A percentile compares a stretch with the other conserved stretches of the same genome.
These are phyloP conservation scores for Artomyces pyxidatus DNA, from an alignment of 768 basidiomycete species.

Conservation along the genomic window DNA sequence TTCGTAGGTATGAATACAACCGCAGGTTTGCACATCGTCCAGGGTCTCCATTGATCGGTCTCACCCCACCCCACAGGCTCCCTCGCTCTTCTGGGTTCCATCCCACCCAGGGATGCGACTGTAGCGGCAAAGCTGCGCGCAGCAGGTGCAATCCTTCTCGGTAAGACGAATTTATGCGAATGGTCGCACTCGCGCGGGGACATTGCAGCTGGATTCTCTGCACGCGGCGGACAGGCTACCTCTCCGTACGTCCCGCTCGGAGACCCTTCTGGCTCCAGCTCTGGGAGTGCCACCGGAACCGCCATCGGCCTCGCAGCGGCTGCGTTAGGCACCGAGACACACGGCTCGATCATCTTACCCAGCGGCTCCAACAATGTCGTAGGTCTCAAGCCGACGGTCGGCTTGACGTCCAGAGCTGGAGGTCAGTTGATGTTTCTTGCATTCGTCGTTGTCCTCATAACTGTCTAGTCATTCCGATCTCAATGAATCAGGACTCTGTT, in stretches of 20 bases:
- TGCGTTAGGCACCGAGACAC: constrained; percentile 39
- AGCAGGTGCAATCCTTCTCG: constrained; percentile 31
- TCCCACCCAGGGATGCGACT: constrained; percentile 28
- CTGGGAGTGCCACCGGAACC: constrained; percentile 32
- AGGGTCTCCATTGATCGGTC: too few relatives aligned
- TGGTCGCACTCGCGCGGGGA: constrained; percentile 33
- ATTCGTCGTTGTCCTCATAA: neutral
- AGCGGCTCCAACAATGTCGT: constrained; percentile 44
- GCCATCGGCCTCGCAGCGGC: constrained; percentile 37
- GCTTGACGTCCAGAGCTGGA: constrained; percentile 50
- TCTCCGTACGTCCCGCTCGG: constrained; percentile 36
- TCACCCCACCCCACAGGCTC: constrained; percentile 20
- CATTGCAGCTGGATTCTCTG: constrained; percentile 36
- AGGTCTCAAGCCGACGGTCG: constrained; percentile 55
- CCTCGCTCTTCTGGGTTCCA: constrained; percentile 25
- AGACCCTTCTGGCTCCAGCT: constrained; percentile 33
- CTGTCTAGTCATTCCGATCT: constrained; percentile 45
- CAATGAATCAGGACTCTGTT: constrained; percentile 48
- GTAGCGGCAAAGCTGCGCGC: constrained; percentile 25
- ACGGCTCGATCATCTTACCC: constrained; percentile 40
- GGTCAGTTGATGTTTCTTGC: constrained; percentile 25
- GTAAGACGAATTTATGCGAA: constrained; percentile 35
- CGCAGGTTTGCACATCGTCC: constrained; percentile 15
- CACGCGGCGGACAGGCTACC: constrained; percentile 36
- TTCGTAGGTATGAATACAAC: constrained; percentile 30